phyloP scores from a whole-genome alignment of 2,329 filamentous ascomycete species.

The Capronia epimyces region DNA sequence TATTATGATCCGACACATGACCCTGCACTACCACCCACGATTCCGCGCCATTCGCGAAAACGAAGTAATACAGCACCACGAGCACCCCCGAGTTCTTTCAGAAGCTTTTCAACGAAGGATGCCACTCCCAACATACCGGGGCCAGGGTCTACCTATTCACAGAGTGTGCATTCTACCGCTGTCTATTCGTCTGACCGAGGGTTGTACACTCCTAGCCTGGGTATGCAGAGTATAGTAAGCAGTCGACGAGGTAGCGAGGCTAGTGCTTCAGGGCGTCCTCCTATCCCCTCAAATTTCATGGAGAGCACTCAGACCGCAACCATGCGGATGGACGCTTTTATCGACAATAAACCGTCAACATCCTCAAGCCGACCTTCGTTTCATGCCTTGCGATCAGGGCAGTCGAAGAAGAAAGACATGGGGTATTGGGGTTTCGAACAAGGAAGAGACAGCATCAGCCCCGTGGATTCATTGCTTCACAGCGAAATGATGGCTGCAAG shows the following conservation, averaged over 20 bases:
- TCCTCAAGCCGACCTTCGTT: slow-evolving; percentile 27
- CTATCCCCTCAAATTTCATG: slow-evolving; percentile 60
- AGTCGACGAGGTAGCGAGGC: slow-evolving; percentile 41
- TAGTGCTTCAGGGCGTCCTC: slow-evolving; percentile 50
- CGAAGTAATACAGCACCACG: slow-evolving; percentile 82
- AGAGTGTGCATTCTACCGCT: slow-evolving; percentile 24
- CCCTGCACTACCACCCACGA: slow-evolving; percentile 47
- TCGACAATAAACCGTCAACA: slow-evolving; percentile 44
- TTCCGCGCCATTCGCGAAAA: slow-evolving; percentile 69
- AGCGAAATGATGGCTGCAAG: slow-evolving; percentile 25
- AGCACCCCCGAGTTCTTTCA: slow-evolving; percentile 63
- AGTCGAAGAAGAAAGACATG: slow-evolving; percentile 29
- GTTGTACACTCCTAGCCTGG: slow-evolving; percentile 29
- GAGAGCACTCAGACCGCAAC: slow-evolving; percentile 45
- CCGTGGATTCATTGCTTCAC: slow-evolving; percentile 24
- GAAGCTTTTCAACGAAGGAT: slow-evolving; percentile 62
- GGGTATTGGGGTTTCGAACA: slow-evolving; percentile 30
- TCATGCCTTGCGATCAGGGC: slow-evolving; percentile 19
- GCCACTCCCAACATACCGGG: slow-evolving; percentile 26
- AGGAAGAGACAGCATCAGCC: slow-evolving; percentile 22
- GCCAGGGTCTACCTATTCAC: slow-evolving; percentile 25
- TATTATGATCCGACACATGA: slow-evolving; percentile 36
- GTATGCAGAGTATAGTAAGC: slow-evolving; percentile 41
- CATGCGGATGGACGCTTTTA: slow-evolving; percentile 95
- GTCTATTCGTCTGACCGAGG: slow-evolving; percentile 25